Conservation (phyloP, 2,329 filamentous ascomycete genomes). For the Fusarium veterinarium region DNA sequence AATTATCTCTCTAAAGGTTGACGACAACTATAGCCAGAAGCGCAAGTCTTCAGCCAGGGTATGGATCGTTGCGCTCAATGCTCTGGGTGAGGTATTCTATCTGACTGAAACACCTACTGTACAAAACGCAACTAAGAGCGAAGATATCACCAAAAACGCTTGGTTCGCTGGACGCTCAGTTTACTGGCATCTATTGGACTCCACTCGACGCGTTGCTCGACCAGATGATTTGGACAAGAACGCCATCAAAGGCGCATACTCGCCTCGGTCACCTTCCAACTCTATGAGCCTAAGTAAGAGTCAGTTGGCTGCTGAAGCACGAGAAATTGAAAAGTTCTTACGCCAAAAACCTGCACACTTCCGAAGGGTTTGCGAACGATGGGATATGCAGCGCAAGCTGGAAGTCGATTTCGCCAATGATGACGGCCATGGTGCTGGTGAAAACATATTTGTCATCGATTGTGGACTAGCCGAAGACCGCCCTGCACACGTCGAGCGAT, state of each 20-base stretch:
- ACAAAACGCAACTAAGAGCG: conserved; percentile 58
- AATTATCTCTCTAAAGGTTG: conserved; percentile 84
- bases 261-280: conserved; percentile 80
- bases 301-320: conserved; percentile 80
- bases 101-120: conserved; percentile 76
- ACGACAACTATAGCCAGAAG: conserved; percentile 81
- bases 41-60: conserved; percentile 77
- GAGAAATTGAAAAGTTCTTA: conserved; percentile 83
- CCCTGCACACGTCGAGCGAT: conserved; percentile 57
- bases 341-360: conserved; percentile 81
- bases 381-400: conserved; percentile 90
- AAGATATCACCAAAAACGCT: conserved; percentile 72
- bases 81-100: conserved; percentile 91
- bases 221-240: conserved; percentile 79
- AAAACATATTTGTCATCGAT: conserved; percentile 78
- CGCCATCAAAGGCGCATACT: conserved; percentile 78
- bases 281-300: conserved; percentile 76
- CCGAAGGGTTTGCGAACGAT: conserved; percentile 79
- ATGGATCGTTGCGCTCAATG: conserved; percentile 95
- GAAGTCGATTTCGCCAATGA: conserved; percentile 91
- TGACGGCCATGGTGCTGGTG: conserved; percentile 80
- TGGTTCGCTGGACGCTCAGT: conserved; percentile 85
- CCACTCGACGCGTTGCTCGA: conserved; percentile 77
- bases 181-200: conserved; percentile 84
- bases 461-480: conserved; percentile 74